Evolutionary conservation across 225 moss, liverwort and hornwort species (phyloP), one percentile per base, ranked within the genome.

Genomic region (Neckera pumila): DNA sequence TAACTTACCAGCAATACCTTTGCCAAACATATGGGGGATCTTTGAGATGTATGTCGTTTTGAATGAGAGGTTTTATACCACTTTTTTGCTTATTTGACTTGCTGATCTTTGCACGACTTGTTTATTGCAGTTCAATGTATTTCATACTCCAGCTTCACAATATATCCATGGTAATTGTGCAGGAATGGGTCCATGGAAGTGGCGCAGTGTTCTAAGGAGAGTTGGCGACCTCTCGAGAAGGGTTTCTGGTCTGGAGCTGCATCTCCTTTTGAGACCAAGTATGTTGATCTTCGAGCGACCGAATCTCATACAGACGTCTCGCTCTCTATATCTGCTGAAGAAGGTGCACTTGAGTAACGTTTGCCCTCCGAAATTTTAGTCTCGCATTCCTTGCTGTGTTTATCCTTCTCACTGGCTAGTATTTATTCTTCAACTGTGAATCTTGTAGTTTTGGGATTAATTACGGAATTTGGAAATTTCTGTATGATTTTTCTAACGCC

Each of bases 231-330:
- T 34, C 89, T 99, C 58, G 96, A 99, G 80, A 96, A 95, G 86
- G 93, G 94, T 51, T 93, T 93, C 79, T 99, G 96, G 97, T 92
- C 95, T 89, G 93, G 90, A 93, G 88, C 88, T 90, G 90, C 95
- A 87, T 99, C 98, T 90, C 98, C 97, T 20, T 99, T 96, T 90
- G 94, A 96, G 86, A 96, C 94, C 38, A 95, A 90, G 91, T 96
- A 88, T 84, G 82, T 99, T 64, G 98, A 99, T 80, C 90, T 99
- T 85, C 95, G 96, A 83, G 91, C 95, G 43, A 91, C 93, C 49
- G 95, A 94, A 70, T 92, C 95, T 84, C 91, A 91, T 89, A 86
- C 95, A 81, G 94, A 95, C 80, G 86, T 95, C 57, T 59, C 91
- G 62, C 92, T 98, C 78, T 91, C 86, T 42, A 93, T 97, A 84